Conservation (phyloP, 2,329 filamentous ascomycete species). For the Sporothrix schenckii region DNA sequence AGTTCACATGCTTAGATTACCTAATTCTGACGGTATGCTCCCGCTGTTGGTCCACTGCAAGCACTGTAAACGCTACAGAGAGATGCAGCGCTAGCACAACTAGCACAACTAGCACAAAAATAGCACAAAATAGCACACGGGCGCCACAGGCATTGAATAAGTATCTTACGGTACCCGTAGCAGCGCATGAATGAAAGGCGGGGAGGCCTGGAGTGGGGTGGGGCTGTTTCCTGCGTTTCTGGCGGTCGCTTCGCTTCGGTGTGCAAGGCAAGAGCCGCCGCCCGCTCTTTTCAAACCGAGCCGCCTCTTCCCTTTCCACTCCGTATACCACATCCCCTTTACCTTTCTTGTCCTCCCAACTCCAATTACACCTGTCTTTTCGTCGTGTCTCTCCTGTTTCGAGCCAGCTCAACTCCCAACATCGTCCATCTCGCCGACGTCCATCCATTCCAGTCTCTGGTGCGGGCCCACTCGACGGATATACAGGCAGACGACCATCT, state of each 20-base stretch:
- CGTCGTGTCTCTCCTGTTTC: background rate
- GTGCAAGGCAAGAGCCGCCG: slow-evolving; percentile 21
- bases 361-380: background rate
- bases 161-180: too few species aligned
- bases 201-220: slow-evolving; percentile 2
- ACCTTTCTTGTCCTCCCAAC: background rate
- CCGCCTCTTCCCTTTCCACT: background rate
- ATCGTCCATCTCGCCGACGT: background rate
- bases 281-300: background rate
- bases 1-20: slow-evolving; percentile 24
- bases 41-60: background rate
- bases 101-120: too few species aligned
- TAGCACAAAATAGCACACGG: background rate
- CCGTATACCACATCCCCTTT: background rate
- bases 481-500: slow-evolving; percentile 1
- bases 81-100: background rate
- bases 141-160: slow-evolving; percentile 2
- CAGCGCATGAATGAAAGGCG: slow-evolving; percentile 43
- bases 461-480: background rate
- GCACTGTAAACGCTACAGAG: background rate
- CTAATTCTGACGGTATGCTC: slow-evolving; percentile 20
- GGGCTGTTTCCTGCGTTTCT: background rate
- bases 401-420: background rate
- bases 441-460: background rate
- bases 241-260: slow-evolving; percentile 16